phyloP scores from a whole-genome alignment of 2,329 filamentous ascomycete genomes.

The Nakataea oryzae region DNA sequence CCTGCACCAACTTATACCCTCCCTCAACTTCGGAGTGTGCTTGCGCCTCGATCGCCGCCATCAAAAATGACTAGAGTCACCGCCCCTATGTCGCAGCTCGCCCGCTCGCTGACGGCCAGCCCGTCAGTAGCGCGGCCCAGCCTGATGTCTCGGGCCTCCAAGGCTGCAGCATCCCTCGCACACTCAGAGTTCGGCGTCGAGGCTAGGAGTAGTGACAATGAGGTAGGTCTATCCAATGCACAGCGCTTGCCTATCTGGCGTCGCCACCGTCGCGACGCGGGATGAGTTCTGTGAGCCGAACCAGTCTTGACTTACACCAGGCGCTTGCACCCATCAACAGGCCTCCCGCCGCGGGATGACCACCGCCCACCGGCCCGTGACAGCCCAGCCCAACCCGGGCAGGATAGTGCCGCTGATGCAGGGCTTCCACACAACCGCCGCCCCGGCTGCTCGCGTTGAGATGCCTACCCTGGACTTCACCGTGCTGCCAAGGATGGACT shows the following conservation, averaged over 20 bases:
- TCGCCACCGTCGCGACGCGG: not conserved
- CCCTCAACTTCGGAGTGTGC: not conserved
- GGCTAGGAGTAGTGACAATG: slow-evolving; percentile 21
- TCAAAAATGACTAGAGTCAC: slow-evolving; percentile 39
- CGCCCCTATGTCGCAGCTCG: slow-evolving; percentile 36
- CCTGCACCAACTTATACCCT: not conserved
- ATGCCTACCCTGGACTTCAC: slow-evolving; percentile 37
- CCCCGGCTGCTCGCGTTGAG: slow-evolving; percentile 22
- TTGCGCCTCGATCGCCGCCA: not conserved
- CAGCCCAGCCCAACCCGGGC: slow-evolving; percentile 28
- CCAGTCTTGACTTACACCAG: not conserved
- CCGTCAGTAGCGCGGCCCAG: slow-evolving; percentile 22
- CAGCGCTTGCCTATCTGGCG: not conserved
- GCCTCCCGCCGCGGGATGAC: slow-evolving; percentile 29
- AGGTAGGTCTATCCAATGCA: slow-evolving; percentile 24
- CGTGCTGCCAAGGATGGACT: slow-evolving; percentile 36
- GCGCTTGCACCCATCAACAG: slow-evolving; percentile 6
- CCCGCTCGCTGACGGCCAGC: slow-evolving; percentile 33
- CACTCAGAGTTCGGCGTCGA: slow-evolving; percentile 30
- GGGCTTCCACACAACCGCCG: slow-evolving; percentile 48
- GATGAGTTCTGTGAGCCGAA: too few relatives aligned
- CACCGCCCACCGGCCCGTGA: slow-evolving; percentile 34
- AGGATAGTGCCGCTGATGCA: slow-evolving; percentile 50
- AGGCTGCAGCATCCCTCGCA: slow-evolving; percentile 30
- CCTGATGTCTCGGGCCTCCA: slow-evolving; percentile 22